Evolutionary conservation across 345 rosid species (phyloP).

Genomic region (Lumnitzera racemosa): DNA sequence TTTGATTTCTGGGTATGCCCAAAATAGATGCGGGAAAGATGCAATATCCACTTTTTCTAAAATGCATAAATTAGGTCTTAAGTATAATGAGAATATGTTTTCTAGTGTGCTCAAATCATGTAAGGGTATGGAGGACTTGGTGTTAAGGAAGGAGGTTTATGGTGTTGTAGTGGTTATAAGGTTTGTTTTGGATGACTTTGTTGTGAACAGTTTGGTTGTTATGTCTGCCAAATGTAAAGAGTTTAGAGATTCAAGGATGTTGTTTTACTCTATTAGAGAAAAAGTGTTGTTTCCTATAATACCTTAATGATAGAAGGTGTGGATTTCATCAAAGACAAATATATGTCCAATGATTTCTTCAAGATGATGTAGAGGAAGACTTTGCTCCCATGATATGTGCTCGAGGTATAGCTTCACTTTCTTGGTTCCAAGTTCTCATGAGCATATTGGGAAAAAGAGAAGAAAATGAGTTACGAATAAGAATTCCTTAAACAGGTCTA

Average conservation of each 20-base stretch:
- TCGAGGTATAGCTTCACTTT: no score
- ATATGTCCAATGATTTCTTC: no score
- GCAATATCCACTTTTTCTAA: constrained; percentile 29
- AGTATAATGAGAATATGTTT: constrained; percentile 47
- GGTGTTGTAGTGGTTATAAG: constrained; percentile 43
- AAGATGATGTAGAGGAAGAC: no score
- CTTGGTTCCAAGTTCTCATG: no score
- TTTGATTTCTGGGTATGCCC: constrained; percentile 51
- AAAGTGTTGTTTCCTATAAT: constrained; percentile 54
- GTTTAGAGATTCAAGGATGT: constrained; percentile 35
- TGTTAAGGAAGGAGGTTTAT: constrained; percentile 50
- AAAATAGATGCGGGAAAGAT: constrained; percentile 33
- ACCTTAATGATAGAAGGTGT: constrained; percentile 17
- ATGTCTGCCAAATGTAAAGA: constrained; percentile 49
- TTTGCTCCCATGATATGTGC: no score
- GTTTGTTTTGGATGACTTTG: constrained; percentile 46
- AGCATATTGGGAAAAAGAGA: no score
- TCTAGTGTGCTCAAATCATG: constrained; percentile 59
- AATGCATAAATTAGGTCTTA: constrained; percentile 41
- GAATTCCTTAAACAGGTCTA: no score
- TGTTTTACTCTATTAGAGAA: constrained; percentile 36
- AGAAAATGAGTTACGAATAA: no score
- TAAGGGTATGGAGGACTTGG: constrained; percentile 24
- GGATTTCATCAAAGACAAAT: no score
- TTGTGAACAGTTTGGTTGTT: constrained; percentile 48